phyloP scores from a whole-genome alignment of 2,329 filamentous ascomycete species.

The Diaporthe humulicola region DNA sequence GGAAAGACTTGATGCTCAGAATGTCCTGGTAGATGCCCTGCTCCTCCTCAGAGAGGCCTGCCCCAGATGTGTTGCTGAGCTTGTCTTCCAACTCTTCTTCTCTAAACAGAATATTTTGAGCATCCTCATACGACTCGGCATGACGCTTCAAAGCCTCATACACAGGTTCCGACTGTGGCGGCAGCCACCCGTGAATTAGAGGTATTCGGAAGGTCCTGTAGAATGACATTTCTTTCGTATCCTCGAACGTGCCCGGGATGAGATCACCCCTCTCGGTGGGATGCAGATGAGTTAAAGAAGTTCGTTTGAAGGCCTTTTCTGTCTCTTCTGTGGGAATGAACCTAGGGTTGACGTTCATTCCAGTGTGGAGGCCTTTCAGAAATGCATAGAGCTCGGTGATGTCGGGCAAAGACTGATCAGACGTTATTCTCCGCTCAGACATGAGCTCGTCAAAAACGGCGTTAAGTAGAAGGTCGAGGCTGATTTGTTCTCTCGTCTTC shows the following conservation, averaged over 20 bases:
- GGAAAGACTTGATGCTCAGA: slow-evolving; percentile 84
- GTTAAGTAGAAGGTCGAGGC: slow-evolving; percentile 85
- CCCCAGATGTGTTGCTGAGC: slow-evolving; percentile 63
- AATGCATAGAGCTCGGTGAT: slow-evolving; percentile 91
- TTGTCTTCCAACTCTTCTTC: slow-evolving; percentile 92
- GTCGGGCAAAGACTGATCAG: slow-evolving; percentile 80
- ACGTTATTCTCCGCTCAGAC: slow-evolving; percentile 76
- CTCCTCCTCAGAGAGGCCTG: slow-evolving; percentile 78
- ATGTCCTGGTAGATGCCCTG: slow-evolving; percentile 88
- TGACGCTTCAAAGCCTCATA: slow-evolving; percentile 79
- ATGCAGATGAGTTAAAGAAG: slow-evolving; percentile 65
- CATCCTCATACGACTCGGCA: slow-evolving; percentile 90
- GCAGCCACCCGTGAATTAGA: slow-evolving; percentile 93
- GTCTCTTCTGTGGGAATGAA: slow-evolving; percentile 75
- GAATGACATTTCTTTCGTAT: slow-evolving; percentile 88
- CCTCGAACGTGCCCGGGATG: slow-evolving; percentile 82
- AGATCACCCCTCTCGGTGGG: slow-evolving; percentile 61
- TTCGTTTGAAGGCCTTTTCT: slow-evolving; percentile 62
- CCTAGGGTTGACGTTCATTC: slow-evolving; percentile 97
- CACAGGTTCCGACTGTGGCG: slow-evolving; percentile 74
- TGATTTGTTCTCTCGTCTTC: slow-evolving; percentile 86
- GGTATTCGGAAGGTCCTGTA: slow-evolving; percentile 92
- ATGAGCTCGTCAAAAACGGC: slow-evolving; percentile 95
- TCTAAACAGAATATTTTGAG: slow-evolving; percentile 87
- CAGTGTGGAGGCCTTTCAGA: slow-evolving; percentile 88